Base-by-base conservation (phyloP, 371 early-diverging fungal species). In the Rhizopus delemar region DNA sequence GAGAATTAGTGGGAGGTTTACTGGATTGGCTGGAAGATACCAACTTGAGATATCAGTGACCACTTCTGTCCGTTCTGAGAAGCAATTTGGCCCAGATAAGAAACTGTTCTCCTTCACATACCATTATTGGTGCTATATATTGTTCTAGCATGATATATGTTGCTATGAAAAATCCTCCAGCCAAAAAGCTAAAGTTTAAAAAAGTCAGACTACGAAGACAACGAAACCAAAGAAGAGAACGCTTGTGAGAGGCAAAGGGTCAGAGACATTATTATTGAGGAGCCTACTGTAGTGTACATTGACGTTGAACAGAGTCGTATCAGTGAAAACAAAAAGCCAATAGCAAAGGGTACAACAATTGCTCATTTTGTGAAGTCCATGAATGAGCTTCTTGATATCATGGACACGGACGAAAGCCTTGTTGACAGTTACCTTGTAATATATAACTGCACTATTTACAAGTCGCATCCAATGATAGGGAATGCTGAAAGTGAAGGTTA, bases 341-440 rank as follows among this genome's bases (percentile, higher is more conserved):
- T 31, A 53, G 6, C 57, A 46, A 56, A 56, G 38, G 58, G 58
- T 51, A 51, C 58, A 51, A 57, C 51, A 1, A 41, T 41, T 57
- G 51, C 43, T 41, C 58, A 50, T 50, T 57, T 57, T 57, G 43
- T 51, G 9, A 41, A 57, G 16, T 57, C 41, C 7, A 41, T 51
- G 43, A 57, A 39, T 50, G 51, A 57, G 34, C 31, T 51, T 51
- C 56, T 56, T 22, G 58, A 41, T 51, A 50, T 39, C 50, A 49
- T 57, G 58, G 41, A 28, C 41, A 41, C 29, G 33, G 41, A 57
- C n/a, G 15, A 41, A 33, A 29, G 41, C 41, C 41, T 51, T 57
- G 29, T 41, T n/a, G 32, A 41, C 13, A 57, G 57, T 31, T 57
- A 50, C 35, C 49, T 57, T 36, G 49, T 41, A 38, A 31, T 57